Conservation (phyloP, 208 protist species). For the Leptomonas pyrrhocoris region DNA sequence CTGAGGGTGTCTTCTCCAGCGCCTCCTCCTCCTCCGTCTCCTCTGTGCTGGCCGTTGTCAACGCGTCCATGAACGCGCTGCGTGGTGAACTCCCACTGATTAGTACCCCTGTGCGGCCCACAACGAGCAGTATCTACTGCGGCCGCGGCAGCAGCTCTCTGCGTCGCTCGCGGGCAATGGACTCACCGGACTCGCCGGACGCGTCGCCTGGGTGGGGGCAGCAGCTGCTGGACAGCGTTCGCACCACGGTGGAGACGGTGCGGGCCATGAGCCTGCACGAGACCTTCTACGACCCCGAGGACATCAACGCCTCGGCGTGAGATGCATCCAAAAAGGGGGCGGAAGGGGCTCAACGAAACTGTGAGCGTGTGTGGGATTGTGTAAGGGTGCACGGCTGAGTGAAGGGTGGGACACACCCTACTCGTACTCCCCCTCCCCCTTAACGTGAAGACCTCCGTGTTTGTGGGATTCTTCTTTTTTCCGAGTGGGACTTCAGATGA, state of each 20-base stretch:
- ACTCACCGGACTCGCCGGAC: neutral
- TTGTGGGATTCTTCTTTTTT: too few species aligned
- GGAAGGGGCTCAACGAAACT: too few species aligned
- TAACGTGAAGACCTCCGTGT: too few species aligned
- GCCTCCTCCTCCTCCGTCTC: neutral
- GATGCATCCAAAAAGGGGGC: too few species aligned
- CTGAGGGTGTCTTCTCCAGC: neutral
- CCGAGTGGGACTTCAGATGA: too few species aligned
- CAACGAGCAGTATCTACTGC: neutral
- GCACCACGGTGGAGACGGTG: slow-evolving; percentile 10
- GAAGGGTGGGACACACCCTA: too few species aligned
- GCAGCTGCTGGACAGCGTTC: slow-evolving; percentile 19
- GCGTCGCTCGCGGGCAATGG: neutral
- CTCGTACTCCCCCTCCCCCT: too few species aligned
- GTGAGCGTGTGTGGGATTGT: too few species aligned
- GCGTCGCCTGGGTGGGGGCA: slow-evolving; percentile 3
- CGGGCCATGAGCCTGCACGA: slow-evolving; percentile 14
- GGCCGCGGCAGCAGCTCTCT: neutral
- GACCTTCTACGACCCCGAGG: slow-evolving; percentile 4
- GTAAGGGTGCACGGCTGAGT: too few species aligned
- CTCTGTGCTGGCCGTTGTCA: slow-evolving; percentile 13
- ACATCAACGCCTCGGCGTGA: neutral
- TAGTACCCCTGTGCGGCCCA: neutral
- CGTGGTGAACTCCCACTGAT: neutral
- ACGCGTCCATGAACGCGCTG: neutral